Percentiles rank a stretch among this genome's conserved stretches.
Evolutionary conservation across 2,329 filamentous ascomycete species (phyloP).

Genomic region (Byssochlamys sp.): DNA sequence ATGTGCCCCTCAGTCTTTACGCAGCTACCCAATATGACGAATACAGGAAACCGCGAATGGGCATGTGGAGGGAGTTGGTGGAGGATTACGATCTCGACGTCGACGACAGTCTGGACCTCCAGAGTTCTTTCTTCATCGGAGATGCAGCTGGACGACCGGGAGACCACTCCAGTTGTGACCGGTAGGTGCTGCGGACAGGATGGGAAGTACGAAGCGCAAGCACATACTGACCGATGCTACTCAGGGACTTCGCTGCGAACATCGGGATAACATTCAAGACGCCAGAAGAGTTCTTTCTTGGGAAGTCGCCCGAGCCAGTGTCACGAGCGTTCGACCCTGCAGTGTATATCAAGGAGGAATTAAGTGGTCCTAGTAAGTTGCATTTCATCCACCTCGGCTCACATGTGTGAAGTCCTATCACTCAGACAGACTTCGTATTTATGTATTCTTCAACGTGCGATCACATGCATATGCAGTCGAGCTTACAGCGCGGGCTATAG

Average conservation of each 20-base stretch:
- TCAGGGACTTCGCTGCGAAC: slow-evolving; percentile 74
- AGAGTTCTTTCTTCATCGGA: slow-evolving; percentile 72
- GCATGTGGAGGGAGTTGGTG: slow-evolving; percentile 73
- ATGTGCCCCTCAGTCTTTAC: slow-evolving; percentile 70
- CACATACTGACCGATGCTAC: slow-evolving; percentile 10
- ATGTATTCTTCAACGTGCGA: not conserved
- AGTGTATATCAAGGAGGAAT: slow-evolving; percentile 38
- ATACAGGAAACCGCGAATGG: slow-evolving; percentile 75
- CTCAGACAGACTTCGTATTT: not conserved
- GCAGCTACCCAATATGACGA: slow-evolving; percentile 74
- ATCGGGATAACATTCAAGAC: slow-evolving; percentile 70
- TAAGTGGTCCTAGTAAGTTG: slow-evolving; percentile 25
- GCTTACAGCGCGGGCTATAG: slow-evolving; percentile 6
- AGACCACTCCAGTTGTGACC: slow-evolving; percentile 53
- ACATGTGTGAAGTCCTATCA: not conserved
- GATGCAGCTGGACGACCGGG: slow-evolving; percentile 59
- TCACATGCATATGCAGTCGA: not conserved
- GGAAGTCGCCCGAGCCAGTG: slow-evolving; percentile 56
- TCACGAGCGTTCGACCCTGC: slow-evolving; percentile 61
- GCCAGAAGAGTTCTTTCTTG: slow-evolving; percentile 84
- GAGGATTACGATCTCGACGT: slow-evolving; percentile 51
- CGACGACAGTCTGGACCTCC: slow-evolving; percentile 53
- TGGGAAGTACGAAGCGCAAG: not conserved
- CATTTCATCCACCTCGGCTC: not conserved
- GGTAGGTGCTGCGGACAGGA: slow-evolving; percentile 29